Conservation (phyloP, 768 basidiomycete genomes). For the Russula sp. region DNA sequence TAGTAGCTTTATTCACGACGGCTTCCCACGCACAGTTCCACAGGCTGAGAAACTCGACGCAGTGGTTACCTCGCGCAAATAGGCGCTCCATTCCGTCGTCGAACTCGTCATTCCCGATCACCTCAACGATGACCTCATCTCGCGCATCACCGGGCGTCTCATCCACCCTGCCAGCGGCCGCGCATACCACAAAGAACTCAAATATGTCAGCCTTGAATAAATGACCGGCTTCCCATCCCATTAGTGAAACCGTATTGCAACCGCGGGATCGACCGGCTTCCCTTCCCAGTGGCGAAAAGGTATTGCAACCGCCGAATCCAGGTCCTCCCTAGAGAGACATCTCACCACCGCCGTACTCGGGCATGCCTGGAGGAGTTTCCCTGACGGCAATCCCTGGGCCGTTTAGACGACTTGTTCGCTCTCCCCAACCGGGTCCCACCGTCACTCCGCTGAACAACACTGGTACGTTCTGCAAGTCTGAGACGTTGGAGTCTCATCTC, state of each 20-base stretch:
- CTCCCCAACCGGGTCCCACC: constrained; percentile 20
- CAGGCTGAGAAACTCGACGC: constrained; percentile 94
- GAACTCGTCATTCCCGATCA: constrained; percentile 91
- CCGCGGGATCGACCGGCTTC: too few species aligned
- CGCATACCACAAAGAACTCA: constrained; percentile 92
- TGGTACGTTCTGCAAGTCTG: constrained; percentile 27
- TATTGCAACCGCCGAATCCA: not conserved
- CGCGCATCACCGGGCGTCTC: constrained; percentile 93
- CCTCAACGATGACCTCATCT: constrained; percentile 93
- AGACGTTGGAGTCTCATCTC: not conserved
- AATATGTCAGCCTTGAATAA: too few species aligned
- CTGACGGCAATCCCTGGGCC: constrained; percentile 7
- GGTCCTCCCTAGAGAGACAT: not conserved
- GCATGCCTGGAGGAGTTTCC: not conserved
- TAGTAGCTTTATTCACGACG: constrained; percentile 90
- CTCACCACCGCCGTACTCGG: not conserved
- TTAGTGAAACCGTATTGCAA: too few species aligned
- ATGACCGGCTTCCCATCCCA: too few species aligned
- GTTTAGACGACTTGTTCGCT: constrained; percentile 11
- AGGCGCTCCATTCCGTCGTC: constrained; percentile 85
- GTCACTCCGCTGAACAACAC: constrained; percentile 42
- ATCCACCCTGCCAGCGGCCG: constrained; percentile 87
- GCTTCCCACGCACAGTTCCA: constrained; percentile 97
- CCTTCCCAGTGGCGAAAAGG: not conserved
- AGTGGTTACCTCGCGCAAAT: constrained; percentile 78